Conservation (phyloP, 2,329 filamentous ascomycete genomes). For the Nigrospora oryzae region DNA sequence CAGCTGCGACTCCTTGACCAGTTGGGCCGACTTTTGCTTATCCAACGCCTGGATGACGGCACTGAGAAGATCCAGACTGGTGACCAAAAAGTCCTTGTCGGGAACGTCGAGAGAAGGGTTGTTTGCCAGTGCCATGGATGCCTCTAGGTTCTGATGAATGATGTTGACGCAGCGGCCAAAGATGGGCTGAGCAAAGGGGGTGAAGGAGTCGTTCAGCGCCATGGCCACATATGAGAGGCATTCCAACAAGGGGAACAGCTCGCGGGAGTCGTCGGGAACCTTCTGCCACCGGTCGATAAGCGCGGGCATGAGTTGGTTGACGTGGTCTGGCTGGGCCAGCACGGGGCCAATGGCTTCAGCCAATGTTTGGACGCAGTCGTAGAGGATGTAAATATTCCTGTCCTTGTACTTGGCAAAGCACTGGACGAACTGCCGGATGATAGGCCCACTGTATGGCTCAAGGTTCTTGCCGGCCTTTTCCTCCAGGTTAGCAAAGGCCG, state of each 20-base stretch:
- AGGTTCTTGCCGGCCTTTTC: constrained; percentile 80
- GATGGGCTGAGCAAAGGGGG: constrained; percentile 77
- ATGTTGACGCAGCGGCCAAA: constrained; percentile 85
- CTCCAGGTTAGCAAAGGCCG: constrained; percentile 91
- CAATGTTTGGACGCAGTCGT: constrained; percentile 95
- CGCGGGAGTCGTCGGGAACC: constrained; percentile 79
- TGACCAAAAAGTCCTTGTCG: constrained; percentile 95
- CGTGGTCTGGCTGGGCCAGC: constrained; percentile 72
- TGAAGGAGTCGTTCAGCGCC: constrained; percentile 73
- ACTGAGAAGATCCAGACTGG: constrained; percentile 86
- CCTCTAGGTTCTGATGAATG: constrained; percentile 84
- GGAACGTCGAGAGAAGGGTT: constrained; percentile 67
- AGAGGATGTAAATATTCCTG: constrained; percentile 96
- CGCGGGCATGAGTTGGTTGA: constrained; percentile 83
- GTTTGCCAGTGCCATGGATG: constrained; percentile 60
- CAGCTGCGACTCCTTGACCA: constrained; percentile 69
- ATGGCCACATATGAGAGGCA: constrained; percentile 91
- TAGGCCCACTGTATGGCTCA: constrained; percentile 79
- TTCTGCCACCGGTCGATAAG: constrained; percentile 82
- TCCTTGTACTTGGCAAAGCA: constrained; percentile 97
- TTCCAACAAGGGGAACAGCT: constrained; percentile 92
- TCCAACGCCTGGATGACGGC: constrained; percentile 88
- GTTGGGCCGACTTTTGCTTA: constrained; percentile 60
- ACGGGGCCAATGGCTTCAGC: constrained; percentile 83
- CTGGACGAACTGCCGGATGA: constrained; percentile 82